Evolutionary conservation across 345 rosid genomes (phyloP).

Genomic region (Noccaea caerulescens): DNA sequence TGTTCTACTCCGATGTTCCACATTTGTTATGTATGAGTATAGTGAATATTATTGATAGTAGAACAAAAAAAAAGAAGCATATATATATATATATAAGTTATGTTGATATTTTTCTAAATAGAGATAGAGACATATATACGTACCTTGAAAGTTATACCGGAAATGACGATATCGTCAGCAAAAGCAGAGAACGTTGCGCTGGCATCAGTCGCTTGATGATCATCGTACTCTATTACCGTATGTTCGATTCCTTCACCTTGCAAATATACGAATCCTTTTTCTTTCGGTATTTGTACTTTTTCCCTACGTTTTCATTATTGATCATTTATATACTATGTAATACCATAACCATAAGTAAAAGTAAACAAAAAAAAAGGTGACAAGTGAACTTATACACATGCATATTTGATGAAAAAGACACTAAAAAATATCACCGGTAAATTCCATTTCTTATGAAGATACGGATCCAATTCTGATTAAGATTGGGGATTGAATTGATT

Average conservation of each 20-base stretch:
- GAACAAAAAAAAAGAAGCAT: too few relatives aligned
- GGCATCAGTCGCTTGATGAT: not conserved
- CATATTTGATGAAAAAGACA: not conserved
- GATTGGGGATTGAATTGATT: conserved; percentile 6
- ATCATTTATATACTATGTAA: not conserved
- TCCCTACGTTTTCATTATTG: conserved; percentile 1
- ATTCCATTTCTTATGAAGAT: conserved; percentile 8
- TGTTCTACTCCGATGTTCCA: not conserved
- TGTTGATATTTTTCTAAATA: not conserved
- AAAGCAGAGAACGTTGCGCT: conserved; percentile 19
- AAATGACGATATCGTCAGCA: conserved; percentile 1
- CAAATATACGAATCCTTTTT: conserved; percentile 11
- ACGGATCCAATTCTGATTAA: conserved; percentile 14
- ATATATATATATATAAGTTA: too few relatives aligned
- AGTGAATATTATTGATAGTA: too few relatives aligned
- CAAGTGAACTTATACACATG: not conserved
- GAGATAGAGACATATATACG: not conserved
- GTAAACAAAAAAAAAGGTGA: not conserved
- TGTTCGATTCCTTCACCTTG: conserved; percentile 13
- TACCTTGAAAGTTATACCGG: conserved; percentile 16
- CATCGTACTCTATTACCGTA: not conserved
- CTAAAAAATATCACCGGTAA: not conserved
- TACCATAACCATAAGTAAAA: not conserved
- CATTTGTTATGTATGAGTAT: too few relatives aligned
- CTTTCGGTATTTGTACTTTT: conserved; percentile 4